Base-by-base conservation (phyloP, 352 stramenopile genomes). In the Phytophthora quininea region DNA sequence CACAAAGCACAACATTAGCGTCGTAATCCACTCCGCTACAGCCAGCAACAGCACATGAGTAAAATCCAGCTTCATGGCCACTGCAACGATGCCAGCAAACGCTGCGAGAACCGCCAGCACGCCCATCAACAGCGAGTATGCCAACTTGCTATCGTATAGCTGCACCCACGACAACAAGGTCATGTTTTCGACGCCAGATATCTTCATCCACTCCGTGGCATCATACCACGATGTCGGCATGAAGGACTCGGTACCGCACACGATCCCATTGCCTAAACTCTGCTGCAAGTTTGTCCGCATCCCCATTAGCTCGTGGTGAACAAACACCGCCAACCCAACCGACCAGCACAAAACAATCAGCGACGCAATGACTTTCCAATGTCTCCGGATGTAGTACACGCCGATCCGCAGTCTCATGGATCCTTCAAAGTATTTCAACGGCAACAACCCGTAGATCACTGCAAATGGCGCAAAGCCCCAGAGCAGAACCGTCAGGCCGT, bases 61-160 rank as follows among this genome's bases (percentile, higher is more conserved):
- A 56, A 95, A 95, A 55, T 93, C 84, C 29, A 95, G 69, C 61
- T 92, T 92, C 66, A 95, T 73, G 2, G 84, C 77, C 8, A 92
- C 74, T n/a, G 79, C 77, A 6, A 95, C 69, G 51, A 95, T 90
- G 19, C 86, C 77, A 32, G 82, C 66, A 51, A 90, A 78, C 0
- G 87, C 76, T 1, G 77, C 75, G 3, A 91, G 49, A 15, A 89
- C 68, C 3, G 85, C 83, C n/a, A 93, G 54, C 3, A 91, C 69
- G 0, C 72, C 82, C 60, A 91, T 89, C 32, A 90, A 73, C 37
- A 93, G 62, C 24, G 79, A 91, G 53, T 87, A 86, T 9, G 74
- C 71, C 38, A 86, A 64, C 40, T 86, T 88, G 54, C 76, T 84
- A 55, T 91, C 78, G 59, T 90, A 91, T 8, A 93, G 58, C 24